Conservation (phyloP, 139 green algal genomes). For the Micractinium conductrix region DNA sequence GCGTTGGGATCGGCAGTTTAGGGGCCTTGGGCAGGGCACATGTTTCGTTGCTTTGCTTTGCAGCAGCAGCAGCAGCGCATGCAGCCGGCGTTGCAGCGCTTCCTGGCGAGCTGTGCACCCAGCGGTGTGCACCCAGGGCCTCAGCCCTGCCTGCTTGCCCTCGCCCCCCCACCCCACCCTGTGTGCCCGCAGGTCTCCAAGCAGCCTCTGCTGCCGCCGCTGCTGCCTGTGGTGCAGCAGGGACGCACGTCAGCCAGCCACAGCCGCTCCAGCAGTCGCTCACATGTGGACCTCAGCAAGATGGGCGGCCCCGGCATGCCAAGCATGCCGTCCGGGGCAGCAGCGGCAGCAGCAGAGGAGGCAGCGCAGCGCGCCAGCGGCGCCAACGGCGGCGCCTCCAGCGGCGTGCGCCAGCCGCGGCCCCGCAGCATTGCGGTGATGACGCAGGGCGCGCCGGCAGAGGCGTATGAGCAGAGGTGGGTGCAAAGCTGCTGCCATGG, state of each 20-base stretch:
- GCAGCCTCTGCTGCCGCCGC: conserved; percentile 32
- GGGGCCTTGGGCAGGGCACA: too few species aligned
- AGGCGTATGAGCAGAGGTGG: conserved; percentile 4
- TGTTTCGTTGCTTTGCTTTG: neutral
- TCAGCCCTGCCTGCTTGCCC: neutral
- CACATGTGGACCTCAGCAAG: neutral
- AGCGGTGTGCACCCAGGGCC: neutral
- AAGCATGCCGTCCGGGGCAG: conserved; percentile 14
- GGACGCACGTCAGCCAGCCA: conserved; percentile 14
- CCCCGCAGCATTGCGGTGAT: conserved; percentile 26
- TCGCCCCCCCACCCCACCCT: neutral
- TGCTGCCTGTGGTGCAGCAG: conserved; percentile 33
- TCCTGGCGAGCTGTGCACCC: neutral
- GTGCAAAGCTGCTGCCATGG: too few species aligned
- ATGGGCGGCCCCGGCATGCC: conserved; percentile 6
- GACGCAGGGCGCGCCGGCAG: neutral
- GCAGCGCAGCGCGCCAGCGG: conserved; percentile 3
- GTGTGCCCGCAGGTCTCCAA: conserved; percentile 20
- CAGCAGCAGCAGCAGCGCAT: too few species aligned
- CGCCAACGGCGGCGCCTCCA: neutral
- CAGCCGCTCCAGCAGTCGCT: conserved; percentile 32
- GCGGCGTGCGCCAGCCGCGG: conserved; percentile 15
- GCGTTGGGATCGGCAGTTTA: too few species aligned
- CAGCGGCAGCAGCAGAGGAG: neutral
- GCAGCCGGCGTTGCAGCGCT: too few species aligned